A percentile compares a stretch with the other conserved stretches of the same genome.
phyloP scores from a whole-genome alignment of 306 rosid genomes.

The Cucumis cinereus region DNA sequence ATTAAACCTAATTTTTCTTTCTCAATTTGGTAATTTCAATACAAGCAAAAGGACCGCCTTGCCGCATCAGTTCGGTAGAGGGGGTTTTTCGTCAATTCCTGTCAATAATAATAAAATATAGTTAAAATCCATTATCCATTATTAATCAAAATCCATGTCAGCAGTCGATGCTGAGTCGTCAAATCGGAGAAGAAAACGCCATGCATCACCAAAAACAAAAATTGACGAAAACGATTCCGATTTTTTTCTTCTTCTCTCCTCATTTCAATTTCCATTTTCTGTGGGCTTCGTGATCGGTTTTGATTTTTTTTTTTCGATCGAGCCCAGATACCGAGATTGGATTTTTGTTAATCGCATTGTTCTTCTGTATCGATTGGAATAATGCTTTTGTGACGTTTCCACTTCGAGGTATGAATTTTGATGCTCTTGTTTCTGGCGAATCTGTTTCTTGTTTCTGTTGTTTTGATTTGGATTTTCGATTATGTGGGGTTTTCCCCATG shows the following conservation, averaged over 20 bases:
- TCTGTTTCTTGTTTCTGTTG: not conserved
- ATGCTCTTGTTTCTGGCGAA: not conserved
- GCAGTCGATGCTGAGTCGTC: not conserved
- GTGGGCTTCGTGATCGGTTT: not conserved
- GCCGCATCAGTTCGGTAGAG: not conserved
- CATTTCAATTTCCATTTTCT: not conserved
- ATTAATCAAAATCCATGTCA: not conserved
- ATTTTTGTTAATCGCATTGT: not conserved
- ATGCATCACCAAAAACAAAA: not conserved
- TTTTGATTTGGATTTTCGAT: not conserved
- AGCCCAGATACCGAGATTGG: not conserved
- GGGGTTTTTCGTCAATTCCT: not conserved
- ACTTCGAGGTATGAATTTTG: not conserved
- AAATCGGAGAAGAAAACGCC: constrained; percentile 3
- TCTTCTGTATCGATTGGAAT: not conserved
- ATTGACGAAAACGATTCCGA: not conserved
- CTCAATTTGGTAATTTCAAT: not conserved
- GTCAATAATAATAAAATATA: not conserved
- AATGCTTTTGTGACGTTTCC: not conserved
- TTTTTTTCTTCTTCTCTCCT: not conserved
- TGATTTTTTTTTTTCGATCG: not conserved
- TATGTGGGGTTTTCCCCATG: not conserved
- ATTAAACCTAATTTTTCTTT: no score
- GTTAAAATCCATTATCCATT: not conserved
- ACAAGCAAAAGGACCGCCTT: not conserved